Conservation (phyloP, 1,139 yeast genomes). For the Suhomyces choctaworum region DNA sequence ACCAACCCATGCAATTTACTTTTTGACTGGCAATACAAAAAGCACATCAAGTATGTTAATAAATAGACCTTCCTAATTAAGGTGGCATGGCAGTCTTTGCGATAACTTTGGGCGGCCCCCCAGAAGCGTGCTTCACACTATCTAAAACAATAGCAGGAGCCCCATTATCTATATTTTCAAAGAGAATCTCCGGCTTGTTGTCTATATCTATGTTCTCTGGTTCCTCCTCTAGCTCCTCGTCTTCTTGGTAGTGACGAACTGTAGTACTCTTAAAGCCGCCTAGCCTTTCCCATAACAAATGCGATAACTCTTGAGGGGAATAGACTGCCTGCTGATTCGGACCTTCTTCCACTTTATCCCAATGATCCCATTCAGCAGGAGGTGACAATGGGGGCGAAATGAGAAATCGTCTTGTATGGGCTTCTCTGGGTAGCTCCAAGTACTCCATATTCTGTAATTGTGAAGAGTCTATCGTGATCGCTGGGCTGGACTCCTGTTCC, state of each 20-base stretch:
- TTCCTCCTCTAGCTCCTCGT: constrained; percentile 13
- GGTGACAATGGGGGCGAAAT: constrained; percentile 53
- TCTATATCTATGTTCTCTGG: constrained; percentile 18
- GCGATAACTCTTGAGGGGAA: constrained; percentile 44
- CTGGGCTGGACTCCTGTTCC: too few relatives aligned
- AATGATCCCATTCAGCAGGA: constrained; percentile 49
- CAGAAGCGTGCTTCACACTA: constrained; percentile 16
- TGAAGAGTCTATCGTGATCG: neutral
- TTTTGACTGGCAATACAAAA: too few relatives aligned
- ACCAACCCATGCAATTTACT: too few relatives aligned
- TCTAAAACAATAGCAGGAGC: constrained; percentile 44
- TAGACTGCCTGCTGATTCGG: constrained; percentile 39
- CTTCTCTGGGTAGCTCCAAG: constrained; percentile 46
- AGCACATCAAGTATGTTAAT: too few relatives aligned
- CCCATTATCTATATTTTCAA: constrained; percentile 37
- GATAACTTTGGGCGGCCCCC: constrained; percentile 9
- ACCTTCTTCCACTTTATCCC: constrained; percentile 45
- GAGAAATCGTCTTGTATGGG: constrained; percentile 40
- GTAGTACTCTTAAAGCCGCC: constrained; percentile 41
- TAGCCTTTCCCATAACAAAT: constrained; percentile 47
- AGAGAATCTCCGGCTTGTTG: constrained; percentile 37
- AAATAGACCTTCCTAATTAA: too few relatives aligned
- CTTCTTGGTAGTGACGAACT: constrained; percentile 33
- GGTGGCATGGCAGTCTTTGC: constrained; percentile 28
- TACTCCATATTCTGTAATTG: constrained; percentile 23